These are phyloP conservation scores for Neurospora terricola DNA, from an alignment of 495 filamentous ascomycete species.

Conservation along the genomic window DNA sequence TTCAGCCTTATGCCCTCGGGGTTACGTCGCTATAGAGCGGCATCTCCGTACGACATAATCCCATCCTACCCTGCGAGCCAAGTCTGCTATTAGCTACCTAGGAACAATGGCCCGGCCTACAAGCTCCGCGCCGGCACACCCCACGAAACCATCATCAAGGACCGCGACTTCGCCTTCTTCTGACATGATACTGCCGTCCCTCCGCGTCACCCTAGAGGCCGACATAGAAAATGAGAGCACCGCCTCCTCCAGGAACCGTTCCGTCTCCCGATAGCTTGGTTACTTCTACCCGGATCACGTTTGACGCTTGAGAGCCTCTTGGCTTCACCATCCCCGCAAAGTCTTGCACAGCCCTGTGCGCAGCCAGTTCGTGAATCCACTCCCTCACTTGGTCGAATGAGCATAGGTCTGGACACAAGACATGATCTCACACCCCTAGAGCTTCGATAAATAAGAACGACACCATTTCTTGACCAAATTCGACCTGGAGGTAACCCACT, in stretches of 20 bases:
- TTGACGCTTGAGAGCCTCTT: background rate
- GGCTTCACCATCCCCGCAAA: background rate
- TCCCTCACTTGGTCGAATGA: background rate
- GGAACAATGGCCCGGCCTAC: background rate
- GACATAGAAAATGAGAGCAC: background rate
- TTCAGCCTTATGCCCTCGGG: slow-evolving; percentile 6
- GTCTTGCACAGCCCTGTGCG: background rate
- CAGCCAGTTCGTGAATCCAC: background rate
- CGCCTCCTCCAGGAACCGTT: background rate
- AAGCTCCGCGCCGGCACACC: background rate
- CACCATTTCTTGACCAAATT: background rate
- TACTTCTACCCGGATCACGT: background rate
- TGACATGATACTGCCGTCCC: background rate
- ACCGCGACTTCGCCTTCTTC: background rate
- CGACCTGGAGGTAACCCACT: background rate
- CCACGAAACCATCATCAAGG: background rate
- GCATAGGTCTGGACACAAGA: background rate
- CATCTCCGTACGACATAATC: background rate
- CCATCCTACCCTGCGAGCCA: background rate
- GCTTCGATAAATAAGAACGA: background rate
- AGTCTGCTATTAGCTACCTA: background rate
- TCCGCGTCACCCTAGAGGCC: background rate
- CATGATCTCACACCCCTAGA: background rate
- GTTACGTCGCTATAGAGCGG: background rate
- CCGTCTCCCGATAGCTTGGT: background rate